Evolutionary conservation across 2,329 filamentous ascomycete genomes (phyloP).

Genomic region (Penicillium sclerotigenum): DNA sequence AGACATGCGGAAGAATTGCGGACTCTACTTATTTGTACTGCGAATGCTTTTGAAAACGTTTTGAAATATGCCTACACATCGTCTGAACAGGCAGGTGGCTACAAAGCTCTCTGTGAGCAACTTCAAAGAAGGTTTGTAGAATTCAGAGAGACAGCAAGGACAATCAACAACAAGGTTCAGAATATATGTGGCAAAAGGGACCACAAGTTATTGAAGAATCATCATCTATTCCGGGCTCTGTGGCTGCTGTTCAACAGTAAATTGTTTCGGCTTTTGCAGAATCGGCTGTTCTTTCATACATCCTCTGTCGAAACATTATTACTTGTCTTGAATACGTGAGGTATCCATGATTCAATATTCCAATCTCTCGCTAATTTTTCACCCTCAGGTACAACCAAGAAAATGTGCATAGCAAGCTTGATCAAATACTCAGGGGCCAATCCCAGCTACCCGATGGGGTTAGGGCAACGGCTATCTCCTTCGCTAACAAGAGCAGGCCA

Average conservation of each 20-base stretch:
- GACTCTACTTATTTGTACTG: no score
- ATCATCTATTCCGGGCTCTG: rapidly evolving
- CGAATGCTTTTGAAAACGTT: not conserved
- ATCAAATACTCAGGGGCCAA: no score
- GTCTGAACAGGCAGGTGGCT: no score
- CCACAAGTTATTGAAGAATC: not conserved
- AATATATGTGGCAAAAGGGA: not conserved
- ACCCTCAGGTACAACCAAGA: not conserved
- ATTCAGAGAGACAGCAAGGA: not conserved
- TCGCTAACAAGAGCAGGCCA: not conserved
- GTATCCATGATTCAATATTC: not conserved
- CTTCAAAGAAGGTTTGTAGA: not conserved
- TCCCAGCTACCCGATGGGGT: no score
- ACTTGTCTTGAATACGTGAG: not conserved
- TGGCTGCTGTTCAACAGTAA: rapidly evolving
- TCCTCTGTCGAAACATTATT: not conserved
- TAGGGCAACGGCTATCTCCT: no score
- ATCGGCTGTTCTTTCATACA: not conserved
- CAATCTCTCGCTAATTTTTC: not conserved
- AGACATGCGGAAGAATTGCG: rapidly evolving
- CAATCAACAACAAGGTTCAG: not conserved
- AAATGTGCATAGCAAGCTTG: no score
- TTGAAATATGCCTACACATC: not conserved
- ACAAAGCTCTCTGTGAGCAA: not conserved
- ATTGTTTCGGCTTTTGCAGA: not conserved